Base-by-base conservation (phyloP, 352 stramenopile genomes). In the Phytophthora pseudosyringae region DNA sequence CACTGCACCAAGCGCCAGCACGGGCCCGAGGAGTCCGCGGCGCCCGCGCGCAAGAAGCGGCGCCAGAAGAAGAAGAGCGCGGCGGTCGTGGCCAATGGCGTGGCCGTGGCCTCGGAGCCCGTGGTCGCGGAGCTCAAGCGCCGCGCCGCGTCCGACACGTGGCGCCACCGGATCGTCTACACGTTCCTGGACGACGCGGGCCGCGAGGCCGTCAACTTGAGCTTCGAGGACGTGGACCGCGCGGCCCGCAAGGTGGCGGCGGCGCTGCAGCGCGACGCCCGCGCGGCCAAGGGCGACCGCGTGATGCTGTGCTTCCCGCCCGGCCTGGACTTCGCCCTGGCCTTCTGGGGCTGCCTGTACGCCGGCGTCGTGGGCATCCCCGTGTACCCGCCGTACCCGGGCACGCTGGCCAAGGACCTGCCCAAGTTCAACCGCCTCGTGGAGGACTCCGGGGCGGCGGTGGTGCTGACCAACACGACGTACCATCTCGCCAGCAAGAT, bases 401-500 rank as follows among this genome's bases (percentile, higher is more conserved):
- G 78, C 0, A 91, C 79, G 40, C 59, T 94, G 18, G 72, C 80
- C 45, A 92, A 90, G 50, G 86, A 94, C 53, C 50, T 94, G 36
- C 86, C 82, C 21, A 91, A 90, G 64, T 93, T 94, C 38, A 92
- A 91, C 53, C 71, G 78, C 10, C 78, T 94, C 56, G 83, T 94
- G 18, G 75, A 82, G 7, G 86, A 94, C 59, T 90, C 80, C 2
- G 81, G 77, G 18, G 86, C 83, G 21, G 61, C 60, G 0, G 73
- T 90, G 13, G 84, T 93, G 54, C 67, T 92, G 10, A 92, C 84
- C 13, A 91, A 90, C 68, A 78, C 80, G 16, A 90, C 78, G 59
- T 92, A 94, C 64, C 78, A 93, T 67, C 73, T 93, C 26, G 84
- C 83, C 12, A 93, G 77, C 51, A 86, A 92, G 63, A 86, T 93